phyloP scores from a whole-genome alignment of 2,329 filamentous ascomycete species.

The Botryotinia globosa region DNA sequence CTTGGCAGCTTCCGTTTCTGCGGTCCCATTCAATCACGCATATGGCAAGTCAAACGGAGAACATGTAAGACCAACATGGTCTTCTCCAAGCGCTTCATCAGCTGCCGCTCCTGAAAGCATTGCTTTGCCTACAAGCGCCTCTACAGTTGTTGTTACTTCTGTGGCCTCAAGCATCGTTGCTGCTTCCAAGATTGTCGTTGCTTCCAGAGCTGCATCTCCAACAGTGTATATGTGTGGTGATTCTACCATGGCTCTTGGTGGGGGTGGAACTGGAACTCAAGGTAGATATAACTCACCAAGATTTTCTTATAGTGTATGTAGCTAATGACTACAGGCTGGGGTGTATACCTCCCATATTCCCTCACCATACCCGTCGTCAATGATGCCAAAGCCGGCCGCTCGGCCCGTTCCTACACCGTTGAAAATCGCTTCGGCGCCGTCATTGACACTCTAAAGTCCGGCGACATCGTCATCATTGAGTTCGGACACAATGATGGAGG shows the following conservation, averaged over 20 bases:
- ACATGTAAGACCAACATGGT: neutral
- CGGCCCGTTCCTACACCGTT: constrained; percentile 62
- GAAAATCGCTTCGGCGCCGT: constrained; percentile 63
- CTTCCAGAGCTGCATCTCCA: constrained; percentile 17
- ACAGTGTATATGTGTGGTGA: constrained; percentile 59
- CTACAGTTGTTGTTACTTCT: neutral
- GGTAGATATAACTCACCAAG: constrained; percentile 34
- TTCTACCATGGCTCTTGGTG: constrained; percentile 57
- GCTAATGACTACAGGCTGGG: constrained; percentile 52
- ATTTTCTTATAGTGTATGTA: neutral
- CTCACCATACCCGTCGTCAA: constrained; percentile 54
- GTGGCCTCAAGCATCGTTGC: neutral
- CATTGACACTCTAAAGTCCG: constrained; percentile 41
- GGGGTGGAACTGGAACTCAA: constrained; percentile 45
- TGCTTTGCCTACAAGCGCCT: neutral
- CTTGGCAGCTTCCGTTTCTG: neutral
- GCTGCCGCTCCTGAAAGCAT: neutral
- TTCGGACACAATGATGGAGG: constrained; percentile 71
- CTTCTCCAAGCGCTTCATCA: neutral
- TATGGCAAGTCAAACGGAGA: neutral
- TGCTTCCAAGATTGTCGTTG: neutral
- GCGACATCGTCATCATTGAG: constrained; percentile 52
- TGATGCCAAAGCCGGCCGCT: constrained; percentile 63
- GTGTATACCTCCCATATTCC: constrained; percentile 55
- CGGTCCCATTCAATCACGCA: constrained; percentile 3